Conservation (phyloP, 2,329 filamentous ascomycete species). For the Pseudogymnoascus sp. region DNA sequence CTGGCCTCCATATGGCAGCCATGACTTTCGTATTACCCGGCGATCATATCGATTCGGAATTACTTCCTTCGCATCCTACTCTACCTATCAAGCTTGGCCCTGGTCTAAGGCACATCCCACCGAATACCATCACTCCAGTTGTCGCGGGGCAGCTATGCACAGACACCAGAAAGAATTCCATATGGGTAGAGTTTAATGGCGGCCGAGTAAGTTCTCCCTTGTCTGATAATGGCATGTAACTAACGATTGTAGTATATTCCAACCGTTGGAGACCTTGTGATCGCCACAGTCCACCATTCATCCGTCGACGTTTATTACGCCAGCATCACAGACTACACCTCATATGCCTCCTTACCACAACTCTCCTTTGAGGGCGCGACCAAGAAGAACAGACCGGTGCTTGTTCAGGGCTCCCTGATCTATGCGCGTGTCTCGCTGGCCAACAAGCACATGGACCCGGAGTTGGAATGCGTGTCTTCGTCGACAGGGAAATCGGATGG, state of each 20-base stretch:
- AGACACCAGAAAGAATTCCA: slow-evolving; percentile 66
- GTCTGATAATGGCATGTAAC: slow-evolving; percentile 26
- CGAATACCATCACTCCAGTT: slow-evolving; percentile 63
- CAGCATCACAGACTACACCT: slow-evolving; percentile 58
- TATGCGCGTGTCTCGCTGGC: slow-evolving; percentile 79
- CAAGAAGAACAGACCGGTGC: slow-evolving; percentile 81
- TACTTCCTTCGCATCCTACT: slow-evolving; percentile 62
- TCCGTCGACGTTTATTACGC: slow-evolving; percentile 74
- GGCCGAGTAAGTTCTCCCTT: slow-evolving; percentile 52
- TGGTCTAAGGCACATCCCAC: slow-evolving; percentile 73
- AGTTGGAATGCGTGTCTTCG: slow-evolving; percentile 82
- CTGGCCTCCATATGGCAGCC: slow-evolving; percentile 41
- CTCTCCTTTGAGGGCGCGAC: slow-evolving; percentile 89
- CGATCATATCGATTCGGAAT: slow-evolving; percentile 59
- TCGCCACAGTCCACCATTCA: slow-evolving; percentile 75
- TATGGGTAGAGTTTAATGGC: slow-evolving; percentile 67
- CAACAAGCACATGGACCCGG: slow-evolving; percentile 77
- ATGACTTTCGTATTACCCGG: slow-evolving; percentile 71
- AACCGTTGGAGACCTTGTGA: slow-evolving; percentile 73
- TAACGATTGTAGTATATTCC: slow-evolving; percentile 62
- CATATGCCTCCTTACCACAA: slow-evolving; percentile 67
- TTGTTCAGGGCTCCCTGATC: slow-evolving; percentile 68
- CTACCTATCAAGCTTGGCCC: slow-evolving; percentile 73
- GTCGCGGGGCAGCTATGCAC: slow-evolving; percentile 60
- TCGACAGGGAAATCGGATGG: slow-evolving; percentile 84